These are phyloP conservation scores for Buxus sempervirens DNA, from an alignment of 164 flowering plant species.

Conservation along the genomic window DNA sequence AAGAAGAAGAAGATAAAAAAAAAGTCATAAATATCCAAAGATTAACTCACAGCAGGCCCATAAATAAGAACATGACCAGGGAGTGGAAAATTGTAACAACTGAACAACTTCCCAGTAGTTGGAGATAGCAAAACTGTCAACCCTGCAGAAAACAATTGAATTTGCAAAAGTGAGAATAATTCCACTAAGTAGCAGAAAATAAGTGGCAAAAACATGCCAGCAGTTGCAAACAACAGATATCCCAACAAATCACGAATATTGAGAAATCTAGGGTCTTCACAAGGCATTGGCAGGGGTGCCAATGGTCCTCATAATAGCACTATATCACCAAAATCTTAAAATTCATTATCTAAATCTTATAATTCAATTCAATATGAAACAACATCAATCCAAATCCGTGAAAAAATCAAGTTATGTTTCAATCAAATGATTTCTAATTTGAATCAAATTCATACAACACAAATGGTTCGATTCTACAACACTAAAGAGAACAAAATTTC, in stretches of 20 bases:
- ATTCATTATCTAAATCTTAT: too few relatives aligned
- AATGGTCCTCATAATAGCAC: neutral
- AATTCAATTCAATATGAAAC: too few relatives aligned
- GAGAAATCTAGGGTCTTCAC: conserved; percentile 3
- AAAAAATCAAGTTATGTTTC: too few relatives aligned
- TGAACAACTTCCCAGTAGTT: conserved; percentile 45
- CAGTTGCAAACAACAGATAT: neutral
- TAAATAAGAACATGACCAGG: conserved; percentile 89
- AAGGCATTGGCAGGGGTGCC: neutral
- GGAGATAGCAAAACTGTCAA: conserved; percentile 61
- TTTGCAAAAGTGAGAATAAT: too few relatives aligned
- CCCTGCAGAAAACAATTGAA: conserved; percentile 40
- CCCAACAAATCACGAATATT: neutral
- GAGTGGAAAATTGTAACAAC: conserved; percentile 55
- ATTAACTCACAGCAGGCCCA: conserved; percentile 88
- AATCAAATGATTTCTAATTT: too few relatives aligned
- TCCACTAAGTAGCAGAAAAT: too few relatives aligned
- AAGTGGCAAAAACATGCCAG: neutral
- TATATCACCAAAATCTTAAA: too few relatives aligned
- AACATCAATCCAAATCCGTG: too few relatives aligned
- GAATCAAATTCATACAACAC: too few relatives aligned
- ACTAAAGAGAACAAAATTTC: too few relatives aligned
- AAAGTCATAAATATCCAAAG: conserved; percentile 6
- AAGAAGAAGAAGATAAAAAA: neutral
- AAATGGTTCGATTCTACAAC: too few relatives aligned